A percentile compares a stretch with the other conserved stretches of the same genome.
Conservation (phyloP, 1,284 basidiomycete genomes). For the Trametes polyzona region DNA sequence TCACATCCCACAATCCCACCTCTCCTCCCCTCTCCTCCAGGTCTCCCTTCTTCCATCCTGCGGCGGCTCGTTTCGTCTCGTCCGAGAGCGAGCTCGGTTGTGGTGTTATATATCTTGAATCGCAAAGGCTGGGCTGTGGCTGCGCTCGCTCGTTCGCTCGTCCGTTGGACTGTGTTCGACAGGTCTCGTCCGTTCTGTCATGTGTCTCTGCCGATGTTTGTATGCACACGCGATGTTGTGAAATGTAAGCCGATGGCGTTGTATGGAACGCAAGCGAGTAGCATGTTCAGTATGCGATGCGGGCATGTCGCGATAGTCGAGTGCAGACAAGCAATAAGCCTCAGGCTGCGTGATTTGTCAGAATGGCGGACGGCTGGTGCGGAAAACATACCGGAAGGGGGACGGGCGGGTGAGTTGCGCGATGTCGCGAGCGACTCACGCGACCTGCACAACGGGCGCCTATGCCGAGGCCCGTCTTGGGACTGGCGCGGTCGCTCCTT, state of each 20-base stretch:
- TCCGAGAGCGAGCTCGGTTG: too few relatives aligned
- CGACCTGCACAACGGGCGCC: conserved; percentile 24
- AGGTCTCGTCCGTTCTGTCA: background rate
- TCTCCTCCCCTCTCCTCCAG: too few relatives aligned
- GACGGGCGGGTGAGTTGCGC: conserved; percentile 22
- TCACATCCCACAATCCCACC: too few relatives aligned
- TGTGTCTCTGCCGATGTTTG: conserved; percentile 7
- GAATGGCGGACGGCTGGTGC: background rate
- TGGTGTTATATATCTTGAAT: conserved; percentile 33
- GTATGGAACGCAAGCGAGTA: background rate
- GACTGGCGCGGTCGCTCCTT: background rate
- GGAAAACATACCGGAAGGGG: background rate
- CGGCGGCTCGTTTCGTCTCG: too few relatives aligned
- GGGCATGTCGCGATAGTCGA: conserved; percentile 10
- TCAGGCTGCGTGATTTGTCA: background rate
- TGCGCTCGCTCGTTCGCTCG: conserved; percentile 6
- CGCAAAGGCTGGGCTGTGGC: conserved; percentile 22
- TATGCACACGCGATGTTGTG: conserved; percentile 23
- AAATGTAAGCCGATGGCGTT: background rate
- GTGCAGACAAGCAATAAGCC: background rate
- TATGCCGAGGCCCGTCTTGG: background rate
- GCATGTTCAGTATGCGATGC: background rate
- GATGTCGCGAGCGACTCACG: conserved; percentile 33
- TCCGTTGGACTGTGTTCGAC: background rate
- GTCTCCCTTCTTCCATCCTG: too few relatives aligned